Percentiles rank a stretch among this genome's conserved stretches.
Conservation (phyloP, 2,329 filamentous ascomycete species). For the Alternaria gaisen region DNA sequence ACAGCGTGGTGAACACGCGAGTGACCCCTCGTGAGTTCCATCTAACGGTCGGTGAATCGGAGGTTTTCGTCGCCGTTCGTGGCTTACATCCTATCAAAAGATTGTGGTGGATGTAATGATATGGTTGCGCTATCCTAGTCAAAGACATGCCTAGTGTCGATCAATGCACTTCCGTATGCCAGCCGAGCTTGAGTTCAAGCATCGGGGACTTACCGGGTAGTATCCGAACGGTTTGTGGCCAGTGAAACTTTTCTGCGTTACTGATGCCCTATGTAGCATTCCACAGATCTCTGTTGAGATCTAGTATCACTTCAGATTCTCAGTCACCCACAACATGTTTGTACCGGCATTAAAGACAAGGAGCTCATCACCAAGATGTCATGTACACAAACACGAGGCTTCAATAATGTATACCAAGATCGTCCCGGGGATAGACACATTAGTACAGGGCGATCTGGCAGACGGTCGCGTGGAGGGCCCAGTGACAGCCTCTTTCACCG, state of each 20-base stretch:
- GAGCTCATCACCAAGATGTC: not conserved
- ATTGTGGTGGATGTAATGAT: not conserved
- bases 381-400: not conserved
- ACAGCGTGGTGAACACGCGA: slow-evolving; percentile 6
- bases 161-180: slow-evolving; percentile 8
- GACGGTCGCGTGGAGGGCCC: not conserved
- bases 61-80: slow-evolving; percentile 23
- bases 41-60: slow-evolving; percentile 30
- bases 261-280: not conserved
- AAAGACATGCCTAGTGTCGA: slow-evolving; percentile 16
- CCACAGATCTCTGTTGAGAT: not conserved
- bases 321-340: not conserved
- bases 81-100: not conserved
- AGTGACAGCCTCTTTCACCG: not conserved
- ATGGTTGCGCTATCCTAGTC: slow-evolving; percentile 2
- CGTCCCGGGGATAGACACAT: slow-evolving; percentile 3
- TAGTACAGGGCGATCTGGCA: not conserved
- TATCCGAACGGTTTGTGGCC: slow-evolving; percentile 16
- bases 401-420: slow-evolving; percentile 1
- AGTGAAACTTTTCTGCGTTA: not conserved
- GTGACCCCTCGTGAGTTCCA: slow-evolving; percentile 14
- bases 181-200: slow-evolving; percentile 9
- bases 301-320: not conserved
- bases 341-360: not conserved
- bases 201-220: slow-evolving; percentile 18